Percentiles rank a stretch among this genome's conserved stretches.
Conservation (phyloP, 108 stramenopile genomes). For the Craspedostauros australis region DNA sequence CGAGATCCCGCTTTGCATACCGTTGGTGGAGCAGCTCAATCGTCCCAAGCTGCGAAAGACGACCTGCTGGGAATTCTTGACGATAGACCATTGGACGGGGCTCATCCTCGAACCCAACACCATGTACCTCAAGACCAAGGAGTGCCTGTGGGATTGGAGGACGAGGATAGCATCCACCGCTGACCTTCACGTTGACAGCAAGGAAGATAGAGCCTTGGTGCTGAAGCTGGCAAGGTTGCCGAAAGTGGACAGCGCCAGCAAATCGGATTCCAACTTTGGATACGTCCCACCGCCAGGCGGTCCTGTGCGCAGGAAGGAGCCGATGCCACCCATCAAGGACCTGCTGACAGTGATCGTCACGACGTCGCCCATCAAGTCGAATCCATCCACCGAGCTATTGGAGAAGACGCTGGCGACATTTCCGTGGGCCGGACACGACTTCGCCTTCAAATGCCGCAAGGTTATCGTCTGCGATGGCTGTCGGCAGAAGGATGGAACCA, state of each 20-base stretch:
- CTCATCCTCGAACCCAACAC: constrained; percentile 30
- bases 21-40: constrained; percentile 43
- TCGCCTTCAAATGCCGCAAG: constrained; percentile 71
- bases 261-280: constrained; percentile 30
- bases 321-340: constrained; percentile 49
- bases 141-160: constrained; percentile 64
- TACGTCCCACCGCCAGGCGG: constrained; percentile 21
- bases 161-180: constrained; percentile 30
- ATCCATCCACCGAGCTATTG: constrained; percentile 76
- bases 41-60: constrained; percentile 47
- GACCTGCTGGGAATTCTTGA: constrained; percentile 53
- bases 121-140: constrained; percentile 37
- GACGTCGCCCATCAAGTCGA: constrained; percentile 76
- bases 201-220: constrained; percentile 5
- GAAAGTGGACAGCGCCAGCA: not conserved
- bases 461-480: constrained; percentile 78
- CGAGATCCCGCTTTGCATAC: constrained; percentile 33
- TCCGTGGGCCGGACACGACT: constrained; percentile 49
- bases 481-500: constrained; percentile 31
- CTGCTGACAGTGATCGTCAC: constrained; percentile 76
- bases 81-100: constrained; percentile 25
- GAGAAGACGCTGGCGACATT: constrained; percentile 72
- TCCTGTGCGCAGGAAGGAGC: not conserved
- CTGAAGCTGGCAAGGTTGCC: not conserved
- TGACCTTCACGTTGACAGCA: not conserved